Evolutionary conservation across 2,329 filamentous ascomycete species (phyloP).

Genomic region (Cyphellophora attinorum): DNA sequence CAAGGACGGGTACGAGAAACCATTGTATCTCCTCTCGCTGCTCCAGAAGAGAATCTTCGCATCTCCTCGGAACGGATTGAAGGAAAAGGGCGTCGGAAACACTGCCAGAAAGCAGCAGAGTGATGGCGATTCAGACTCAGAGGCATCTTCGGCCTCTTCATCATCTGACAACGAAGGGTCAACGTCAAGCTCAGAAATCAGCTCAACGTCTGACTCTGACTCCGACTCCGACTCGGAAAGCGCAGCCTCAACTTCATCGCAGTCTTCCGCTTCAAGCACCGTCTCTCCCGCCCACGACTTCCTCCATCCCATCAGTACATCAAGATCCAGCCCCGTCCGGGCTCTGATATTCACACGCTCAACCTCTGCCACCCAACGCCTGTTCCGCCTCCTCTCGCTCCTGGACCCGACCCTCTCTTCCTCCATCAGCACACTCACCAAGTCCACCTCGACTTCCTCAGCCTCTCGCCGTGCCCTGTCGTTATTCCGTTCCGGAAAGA

Average conservation of each 20-base stretch:
- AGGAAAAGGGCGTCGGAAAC: neutral
- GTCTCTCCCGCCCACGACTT: neutral
- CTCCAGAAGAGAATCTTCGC: conserved; percentile 47
- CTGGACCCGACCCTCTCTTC: conserved; percentile 83
- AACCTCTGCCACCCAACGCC: conserved; percentile 75
- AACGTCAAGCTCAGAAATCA: conserved; percentile 22
- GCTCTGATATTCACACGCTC: conserved; percentile 92
- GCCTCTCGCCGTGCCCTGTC: conserved; percentile 63
- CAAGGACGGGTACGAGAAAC: conserved; percentile 62
- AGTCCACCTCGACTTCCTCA: conserved; percentile 30
- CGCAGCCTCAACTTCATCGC: conserved; percentile 11
- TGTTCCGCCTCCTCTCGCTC: conserved; percentile 77
- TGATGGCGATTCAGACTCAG: conserved; percentile 14
- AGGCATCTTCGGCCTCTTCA: conserved; percentile 15
- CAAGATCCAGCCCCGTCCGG: conserved; percentile 63
- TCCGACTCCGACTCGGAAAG: conserved; percentile 11
- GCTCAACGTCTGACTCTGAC: conserved; percentile 22
- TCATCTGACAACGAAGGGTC: conserved; percentile 15
- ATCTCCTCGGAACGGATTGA: neutral
- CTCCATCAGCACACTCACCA: conserved; percentile 76
- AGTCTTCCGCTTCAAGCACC: conserved; percentile 10
- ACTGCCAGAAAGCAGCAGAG: neutral
- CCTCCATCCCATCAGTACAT: conserved; percentile 76
- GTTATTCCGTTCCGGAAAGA: conserved; percentile 79
- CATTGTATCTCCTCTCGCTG: conserved; percentile 73